phyloP scores from a whole-genome alignment of 2,329 filamentous ascomycete genomes.

The Alternaria sp. region DNA sequence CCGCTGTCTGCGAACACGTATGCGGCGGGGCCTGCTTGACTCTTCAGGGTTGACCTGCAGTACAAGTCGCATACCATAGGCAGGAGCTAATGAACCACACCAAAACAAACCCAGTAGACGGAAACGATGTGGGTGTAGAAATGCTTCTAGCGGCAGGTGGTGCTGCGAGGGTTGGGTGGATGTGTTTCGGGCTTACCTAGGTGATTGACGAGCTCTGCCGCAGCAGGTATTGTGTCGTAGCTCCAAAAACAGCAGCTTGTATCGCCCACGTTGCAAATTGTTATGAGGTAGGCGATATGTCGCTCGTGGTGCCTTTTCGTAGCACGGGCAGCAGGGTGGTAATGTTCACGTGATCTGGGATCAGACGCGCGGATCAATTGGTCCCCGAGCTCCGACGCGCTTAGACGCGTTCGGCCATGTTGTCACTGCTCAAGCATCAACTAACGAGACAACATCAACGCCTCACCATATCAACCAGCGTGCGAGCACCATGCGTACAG shows the following conservation, averaged over 20 bases:
- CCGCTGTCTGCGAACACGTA: neutral
- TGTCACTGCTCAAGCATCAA: conserved; percentile 2
- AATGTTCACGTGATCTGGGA: neutral
- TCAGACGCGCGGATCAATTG: neutral
- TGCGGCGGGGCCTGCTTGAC: neutral
- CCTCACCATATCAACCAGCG: neutral
- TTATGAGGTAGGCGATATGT: neutral
- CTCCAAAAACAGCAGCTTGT: neutral
- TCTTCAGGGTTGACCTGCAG: neutral
- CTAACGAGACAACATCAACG: conserved; percentile 4
- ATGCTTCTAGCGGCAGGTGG: neutral
- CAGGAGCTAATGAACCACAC: neutral
- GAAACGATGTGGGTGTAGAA: neutral
- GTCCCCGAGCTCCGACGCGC: conserved; percentile 8
- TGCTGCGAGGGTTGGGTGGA: neutral
- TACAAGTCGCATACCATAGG: neutral
- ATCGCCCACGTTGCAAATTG: neutral
- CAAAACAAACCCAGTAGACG: neutral
- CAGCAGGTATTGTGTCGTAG: neutral
- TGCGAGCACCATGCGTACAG: conserved; percentile 10
- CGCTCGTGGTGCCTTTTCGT: neutral
- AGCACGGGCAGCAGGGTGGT: neutral
- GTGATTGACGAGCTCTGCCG: neutral
- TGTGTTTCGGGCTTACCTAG: neutral
- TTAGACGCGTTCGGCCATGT: conserved; percentile 11